A percentile compares a stretch with the other conserved stretches of the same genome.
phyloP scores from a whole-genome alignment of 176 grass and related monocot species.

The Juncus effusus region DNA sequence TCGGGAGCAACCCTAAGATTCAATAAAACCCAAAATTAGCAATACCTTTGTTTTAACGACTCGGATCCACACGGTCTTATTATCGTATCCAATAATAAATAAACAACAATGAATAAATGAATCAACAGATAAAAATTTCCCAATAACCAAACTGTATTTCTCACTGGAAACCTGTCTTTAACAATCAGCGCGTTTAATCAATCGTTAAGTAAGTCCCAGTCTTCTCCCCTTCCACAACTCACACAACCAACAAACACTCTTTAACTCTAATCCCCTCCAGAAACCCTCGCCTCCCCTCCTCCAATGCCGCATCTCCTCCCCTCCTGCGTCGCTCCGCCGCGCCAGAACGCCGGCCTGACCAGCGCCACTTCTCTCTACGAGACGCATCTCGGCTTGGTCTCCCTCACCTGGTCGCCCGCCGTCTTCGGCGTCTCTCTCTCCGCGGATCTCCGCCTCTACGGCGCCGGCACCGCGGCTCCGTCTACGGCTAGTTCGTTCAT shows the following conservation, averaged over 20 bases:
- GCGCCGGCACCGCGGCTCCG: neutral
- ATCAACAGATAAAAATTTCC: no score
- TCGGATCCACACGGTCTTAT: no score
- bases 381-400: conserved; percentile 69
- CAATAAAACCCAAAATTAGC: no score
- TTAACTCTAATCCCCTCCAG: neutral
- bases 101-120: no score
- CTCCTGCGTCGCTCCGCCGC: conserved; percentile 27
- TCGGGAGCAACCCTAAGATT: no score
- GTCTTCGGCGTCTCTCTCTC: conserved; percentile 67
- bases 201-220: no score
- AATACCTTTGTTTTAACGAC: no score
- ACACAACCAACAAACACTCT: neutral
- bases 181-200: no score
- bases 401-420: conserved; percentile 80
- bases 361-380: conserved; percentile 75
- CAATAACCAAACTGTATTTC: no score
- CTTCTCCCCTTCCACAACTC: neutral
- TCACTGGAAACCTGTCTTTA: no score
- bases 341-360: conserved; percentile 35
- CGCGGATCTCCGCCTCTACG: conserved; percentile 52
- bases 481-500: conserved; percentile 35
- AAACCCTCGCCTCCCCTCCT: neutral
- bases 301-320: conserved; percentile 53
- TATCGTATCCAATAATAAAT: no score